These are phyloP conservation scores for Gillenia trifoliata DNA, from an alignment of 306 rosid genomes.

Conservation along the genomic window DNA sequence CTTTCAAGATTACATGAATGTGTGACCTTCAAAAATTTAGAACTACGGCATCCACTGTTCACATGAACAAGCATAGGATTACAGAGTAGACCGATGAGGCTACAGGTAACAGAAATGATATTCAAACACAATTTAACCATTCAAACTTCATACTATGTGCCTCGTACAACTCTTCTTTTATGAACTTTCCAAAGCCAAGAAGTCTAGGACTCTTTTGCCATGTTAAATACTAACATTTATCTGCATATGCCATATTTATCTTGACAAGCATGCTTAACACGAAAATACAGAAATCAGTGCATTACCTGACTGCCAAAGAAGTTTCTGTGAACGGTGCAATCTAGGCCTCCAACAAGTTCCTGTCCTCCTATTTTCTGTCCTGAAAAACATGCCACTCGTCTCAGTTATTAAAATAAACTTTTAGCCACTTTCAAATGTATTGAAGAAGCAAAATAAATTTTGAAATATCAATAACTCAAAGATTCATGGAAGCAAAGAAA, in stretches of 20 bases:
- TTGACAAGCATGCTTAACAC: neutral
- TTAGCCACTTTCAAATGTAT: neutral
- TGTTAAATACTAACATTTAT: neutral
- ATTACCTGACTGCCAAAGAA: conserved; percentile 96
- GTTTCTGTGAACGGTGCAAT: conserved; percentile 90
- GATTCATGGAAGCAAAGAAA: neutral
- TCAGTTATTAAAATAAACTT: conserved; percentile 3
- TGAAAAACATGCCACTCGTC: conserved; percentile 38
- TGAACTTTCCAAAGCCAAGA: neutral
- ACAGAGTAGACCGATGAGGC: neutral
- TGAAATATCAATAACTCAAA: neutral
- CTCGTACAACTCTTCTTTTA: neutral
- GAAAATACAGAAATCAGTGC: conserved; percentile 7
- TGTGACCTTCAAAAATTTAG: neutral
- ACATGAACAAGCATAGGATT: neutral
- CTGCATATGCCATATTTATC: neutral
- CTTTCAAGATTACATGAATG: neutral
- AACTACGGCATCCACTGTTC: neutral
- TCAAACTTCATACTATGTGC: neutral
- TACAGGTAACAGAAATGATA: neutral
- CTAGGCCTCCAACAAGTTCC: conserved; percentile 84
- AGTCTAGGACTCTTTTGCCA: neutral
- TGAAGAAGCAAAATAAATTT: neutral
- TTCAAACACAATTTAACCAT: neutral
- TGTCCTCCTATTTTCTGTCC: conserved; percentile 96